These are phyloP conservation scores for Colletotrichum sp. DNA, from an alignment of 2,329 filamentous ascomycete genomes.

Conservation along the genomic window DNA sequence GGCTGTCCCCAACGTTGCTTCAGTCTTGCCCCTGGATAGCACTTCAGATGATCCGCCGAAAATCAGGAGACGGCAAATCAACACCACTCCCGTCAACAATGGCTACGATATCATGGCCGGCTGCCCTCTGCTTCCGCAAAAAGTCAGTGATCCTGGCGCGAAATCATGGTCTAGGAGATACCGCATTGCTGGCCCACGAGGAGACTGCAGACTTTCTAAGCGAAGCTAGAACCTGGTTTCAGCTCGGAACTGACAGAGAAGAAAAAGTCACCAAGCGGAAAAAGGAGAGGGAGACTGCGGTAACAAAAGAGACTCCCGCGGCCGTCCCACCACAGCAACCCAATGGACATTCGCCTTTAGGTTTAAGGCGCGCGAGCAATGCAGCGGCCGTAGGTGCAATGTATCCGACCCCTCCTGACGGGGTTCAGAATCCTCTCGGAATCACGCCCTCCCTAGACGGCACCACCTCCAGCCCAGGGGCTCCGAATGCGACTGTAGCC, in stretches of 20 bases:
- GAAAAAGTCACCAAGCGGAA: slow-evolving; percentile 52
- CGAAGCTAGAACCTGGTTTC: slow-evolving; percentile 55
- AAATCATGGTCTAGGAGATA: slow-evolving; percentile 44
- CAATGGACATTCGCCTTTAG: slow-evolving; percentile 58
- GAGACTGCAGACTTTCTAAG: slow-evolving; percentile 55
- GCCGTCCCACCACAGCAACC: slow-evolving; percentile 47
- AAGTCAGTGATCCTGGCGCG: slow-evolving; percentile 45
- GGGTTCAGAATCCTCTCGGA: slow-evolving; percentile 57
- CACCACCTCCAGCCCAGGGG: slow-evolving; percentile 60
- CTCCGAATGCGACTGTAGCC: slow-evolving; percentile 35
- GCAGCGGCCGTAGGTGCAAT: slow-evolving; percentile 57
- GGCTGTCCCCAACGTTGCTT: slow-evolving; percentile 49
- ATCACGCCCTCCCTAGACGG: slow-evolving; percentile 64
- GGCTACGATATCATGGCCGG: slow-evolving; percentile 58
- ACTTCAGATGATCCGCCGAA: slow-evolving; percentile 53
- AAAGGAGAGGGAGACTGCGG: slow-evolving; percentile 51
- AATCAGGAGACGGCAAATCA: slow-evolving; percentile 46
- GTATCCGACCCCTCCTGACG: slow-evolving; percentile 77
- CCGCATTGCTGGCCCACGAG: slow-evolving; percentile 39
- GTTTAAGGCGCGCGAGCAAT: slow-evolving; percentile 54
- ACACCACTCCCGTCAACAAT: slow-evolving; percentile 36
- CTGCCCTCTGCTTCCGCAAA: slow-evolving; percentile 58
- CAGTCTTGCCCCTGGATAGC: slow-evolving; percentile 55
- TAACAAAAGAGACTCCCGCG: slow-evolving; percentile 47
- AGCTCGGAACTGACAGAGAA: slow-evolving; percentile 48